Evolutionary conservation across 1,284 basidiomycete species (phyloP).

Genomic region (Lentinula novae-zelandiae): DNA sequence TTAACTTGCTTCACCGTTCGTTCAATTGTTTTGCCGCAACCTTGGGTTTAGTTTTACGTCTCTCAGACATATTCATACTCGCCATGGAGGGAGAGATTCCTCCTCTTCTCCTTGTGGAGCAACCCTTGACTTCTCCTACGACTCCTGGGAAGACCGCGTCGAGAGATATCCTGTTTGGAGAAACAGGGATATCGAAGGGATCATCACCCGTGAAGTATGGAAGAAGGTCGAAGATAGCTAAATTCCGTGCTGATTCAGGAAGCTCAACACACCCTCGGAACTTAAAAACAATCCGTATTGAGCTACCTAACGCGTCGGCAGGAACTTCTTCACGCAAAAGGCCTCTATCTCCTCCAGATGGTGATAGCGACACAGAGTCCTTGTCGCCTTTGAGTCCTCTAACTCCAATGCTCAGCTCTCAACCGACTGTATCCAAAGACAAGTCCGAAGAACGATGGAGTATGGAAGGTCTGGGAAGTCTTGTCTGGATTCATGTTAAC

Average conservation of each 20-base stretch:
- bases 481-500: conserved; percentile 40
- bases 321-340: neutral
- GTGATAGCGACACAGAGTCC: neutral
- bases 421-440: neutral
- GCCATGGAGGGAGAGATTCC: neutral
- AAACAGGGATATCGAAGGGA: conserved; percentile 6
- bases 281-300: neutral
- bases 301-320: neutral
- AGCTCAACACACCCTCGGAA: neutral
- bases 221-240: neutral
- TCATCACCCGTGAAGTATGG: conserved; percentile 12
- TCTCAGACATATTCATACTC: neutral
- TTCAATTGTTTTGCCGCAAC: too few species aligned
- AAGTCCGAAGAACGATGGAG: conserved; percentile 14
- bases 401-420: neutral
- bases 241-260: neutral
- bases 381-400: neutral
- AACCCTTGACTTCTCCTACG: neutral
- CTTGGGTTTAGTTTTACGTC: too few species aligned
- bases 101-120: neutral
- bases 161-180: conserved; percentile 7
- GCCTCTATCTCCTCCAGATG: neutral
- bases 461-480: conserved; percentile 26
- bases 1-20: neutral
- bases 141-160: neutral